Percentiles rank a stretch among this genome's conserved stretches.
Evolutionary conservation across 441 rosid species (phyloP).

Genomic region (Euphorbia celastroides): DNA sequence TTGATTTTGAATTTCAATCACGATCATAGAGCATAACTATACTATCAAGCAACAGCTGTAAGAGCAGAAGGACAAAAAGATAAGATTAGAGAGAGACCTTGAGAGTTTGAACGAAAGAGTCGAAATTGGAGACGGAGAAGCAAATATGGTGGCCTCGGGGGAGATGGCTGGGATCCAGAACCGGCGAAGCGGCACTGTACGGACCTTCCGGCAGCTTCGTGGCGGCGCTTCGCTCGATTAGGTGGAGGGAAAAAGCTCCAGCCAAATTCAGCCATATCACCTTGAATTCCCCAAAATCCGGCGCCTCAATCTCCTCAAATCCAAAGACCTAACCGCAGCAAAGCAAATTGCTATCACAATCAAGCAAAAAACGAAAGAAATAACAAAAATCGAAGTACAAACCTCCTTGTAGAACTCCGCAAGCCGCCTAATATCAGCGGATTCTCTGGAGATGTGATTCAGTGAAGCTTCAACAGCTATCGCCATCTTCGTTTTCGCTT

Average conservation of each 20-base stretch:
- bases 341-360: neutral
- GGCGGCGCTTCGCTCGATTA: slow-evolving; percentile 49
- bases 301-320: slow-evolving; percentile 66
- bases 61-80: neutral
- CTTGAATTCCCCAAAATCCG: slow-evolving; percentile 58
- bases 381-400: neutral
- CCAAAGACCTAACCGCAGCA: slow-evolving; percentile 21
- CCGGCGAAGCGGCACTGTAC: slow-evolving; percentile 51
- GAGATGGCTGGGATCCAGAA: slow-evolving; percentile 63
- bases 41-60: neutral
- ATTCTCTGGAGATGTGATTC: slow-evolving; percentile 75
- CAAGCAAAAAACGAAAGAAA: neutral
- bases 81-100: neutral
- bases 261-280: slow-evolving; percentile 73
- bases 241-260: slow-evolving; percentile 53
- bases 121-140: slow-evolving; percentile 37
- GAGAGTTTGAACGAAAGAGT: neutral
- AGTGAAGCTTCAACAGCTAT: slow-evolving; percentile 37
- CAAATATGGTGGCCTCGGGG: slow-evolving; percentile 74
- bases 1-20: neutral
- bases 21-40: neutral
- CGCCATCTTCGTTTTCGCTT: neutral
- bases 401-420: slow-evolving; percentile 67
- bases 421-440: slow-evolving; percentile 58
- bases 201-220: slow-evolving; percentile 76